These are phyloP conservation scores for Tuber borchii DNA, from an alignment of 495 filamentous ascomycete genomes.

Conservation along the genomic window DNA sequence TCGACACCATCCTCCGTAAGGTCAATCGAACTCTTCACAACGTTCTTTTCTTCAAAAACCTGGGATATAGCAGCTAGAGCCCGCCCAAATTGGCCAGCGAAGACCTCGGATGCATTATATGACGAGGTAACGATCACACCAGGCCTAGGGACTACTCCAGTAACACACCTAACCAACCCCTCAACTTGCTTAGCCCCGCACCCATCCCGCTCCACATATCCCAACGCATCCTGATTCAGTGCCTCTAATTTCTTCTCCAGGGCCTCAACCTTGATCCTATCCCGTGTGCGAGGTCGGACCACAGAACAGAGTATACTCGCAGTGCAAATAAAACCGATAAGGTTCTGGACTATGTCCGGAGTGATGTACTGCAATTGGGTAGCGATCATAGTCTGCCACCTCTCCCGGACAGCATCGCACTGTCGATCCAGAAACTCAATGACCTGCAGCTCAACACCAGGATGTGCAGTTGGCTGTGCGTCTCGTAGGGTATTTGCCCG, in stretches of 20 bases:
- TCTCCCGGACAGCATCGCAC: conserved; percentile 46
- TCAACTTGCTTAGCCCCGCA: conserved; percentile 35
- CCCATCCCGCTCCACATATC: conserved; percentile 31
- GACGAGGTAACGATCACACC: conserved; percentile 33
- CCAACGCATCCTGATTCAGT: conserved; percentile 16
- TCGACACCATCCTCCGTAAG: conserved; percentile 45
- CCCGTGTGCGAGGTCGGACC: conserved; percentile 41
- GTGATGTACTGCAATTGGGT: conserved; percentile 48
- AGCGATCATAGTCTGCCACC: conserved; percentile 46
- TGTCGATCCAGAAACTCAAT: conserved; percentile 48
- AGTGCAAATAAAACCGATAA: conserved; percentile 47
- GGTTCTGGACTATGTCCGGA: conserved; percentile 48
- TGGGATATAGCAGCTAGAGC: conserved; percentile 46
- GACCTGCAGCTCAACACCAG: conserved; percentile 42
- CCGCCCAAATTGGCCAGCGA: conserved; percentile 25
- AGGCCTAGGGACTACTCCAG: conserved; percentile 35
- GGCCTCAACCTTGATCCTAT: conserved; percentile 36
- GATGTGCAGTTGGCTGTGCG: conserved; percentile 38
- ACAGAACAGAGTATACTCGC: conserved; percentile 42
- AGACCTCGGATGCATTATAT: conserved; percentile 13
- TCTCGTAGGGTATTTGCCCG: not conserved
- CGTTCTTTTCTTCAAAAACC: conserved; percentile 47
- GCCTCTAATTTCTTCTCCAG: conserved; percentile 40
- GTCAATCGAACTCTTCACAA: conserved; percentile 17
- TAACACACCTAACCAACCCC: conserved; percentile 35